Conservation (phyloP, 768 basidiomycete genomes). For the Scleroderma bovista region DNA sequence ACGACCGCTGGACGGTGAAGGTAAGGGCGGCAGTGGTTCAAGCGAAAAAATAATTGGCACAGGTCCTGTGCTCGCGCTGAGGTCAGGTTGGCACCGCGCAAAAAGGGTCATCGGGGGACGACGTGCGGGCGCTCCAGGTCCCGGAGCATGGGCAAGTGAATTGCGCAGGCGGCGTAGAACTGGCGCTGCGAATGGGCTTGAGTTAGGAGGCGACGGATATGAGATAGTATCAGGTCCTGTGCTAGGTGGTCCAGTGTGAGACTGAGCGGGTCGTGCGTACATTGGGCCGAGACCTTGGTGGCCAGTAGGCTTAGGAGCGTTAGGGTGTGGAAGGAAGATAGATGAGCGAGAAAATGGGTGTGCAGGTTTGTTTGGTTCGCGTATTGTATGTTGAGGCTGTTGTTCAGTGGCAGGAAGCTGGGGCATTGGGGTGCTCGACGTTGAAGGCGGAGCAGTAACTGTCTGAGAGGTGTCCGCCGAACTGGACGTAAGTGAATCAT, state of each 20-base stretch:
- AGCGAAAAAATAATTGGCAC: constrained; percentile 57
- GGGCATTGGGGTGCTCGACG: constrained; percentile 8
- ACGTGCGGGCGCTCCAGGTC: constrained; percentile 1
- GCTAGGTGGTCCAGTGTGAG: constrained; percentile 7
- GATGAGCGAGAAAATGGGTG: constrained; percentile 33
- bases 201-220: constrained; percentile 16
- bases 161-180: constrained; percentile 23
- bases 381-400: constrained; percentile 23
- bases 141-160: constrained; percentile 18
- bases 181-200: constrained; percentile 24
- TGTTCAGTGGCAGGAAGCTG: constrained; percentile 8
- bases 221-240: constrained; percentile 4
- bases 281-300: constrained; percentile 43
- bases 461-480: constrained; percentile 1
- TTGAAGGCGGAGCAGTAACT: constrained; percentile 12
- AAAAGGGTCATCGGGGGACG: constrained; percentile 46
- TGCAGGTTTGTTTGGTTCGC: constrained; percentile 12
- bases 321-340: constrained; percentile 50
- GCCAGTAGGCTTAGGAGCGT: constrained; percentile 42
- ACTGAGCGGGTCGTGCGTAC: constrained; percentile 42
- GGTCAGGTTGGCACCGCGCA: constrained; percentile 48
- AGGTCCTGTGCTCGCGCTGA: constrained; percentile 45
- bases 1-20: constrained; percentile 2
- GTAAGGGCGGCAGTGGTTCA: constrained; percentile 39
- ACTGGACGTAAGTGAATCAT: constrained; percentile 1